Conservation (phyloP, 78 protist species). For the Mantamonas sphyraenae region DNA sequence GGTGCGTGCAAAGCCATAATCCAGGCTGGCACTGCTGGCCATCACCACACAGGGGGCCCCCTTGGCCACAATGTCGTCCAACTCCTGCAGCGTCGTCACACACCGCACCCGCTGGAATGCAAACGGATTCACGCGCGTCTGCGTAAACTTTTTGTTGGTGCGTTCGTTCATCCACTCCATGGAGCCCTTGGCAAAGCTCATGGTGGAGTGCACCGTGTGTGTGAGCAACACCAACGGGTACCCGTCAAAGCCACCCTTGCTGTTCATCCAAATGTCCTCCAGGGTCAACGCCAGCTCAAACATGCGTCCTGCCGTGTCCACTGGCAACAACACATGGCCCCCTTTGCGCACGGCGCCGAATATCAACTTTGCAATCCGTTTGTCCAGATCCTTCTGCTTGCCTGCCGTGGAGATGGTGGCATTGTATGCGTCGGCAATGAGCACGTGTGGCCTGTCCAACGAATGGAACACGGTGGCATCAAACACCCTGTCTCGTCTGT, state of each 20-base stretch:
- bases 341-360: conserved; percentile 38
- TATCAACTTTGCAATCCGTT: conserved; percentile 16
- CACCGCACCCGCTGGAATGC: neutral
- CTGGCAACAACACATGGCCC: conserved; percentile 72
- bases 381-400: conserved; percentile 16
- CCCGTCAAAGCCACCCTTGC: neutral
- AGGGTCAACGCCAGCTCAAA: conserved; percentile 50
- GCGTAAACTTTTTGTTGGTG: conserved; percentile 12
- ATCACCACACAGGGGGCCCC: neutral
- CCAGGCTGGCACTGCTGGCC: neutral
- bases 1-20: neutral
- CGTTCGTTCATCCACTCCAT: conserved; percentile 70
- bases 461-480: conserved; percentile 34
- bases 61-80: neutral
- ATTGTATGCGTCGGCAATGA: conserved; percentile 65
- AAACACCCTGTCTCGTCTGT: conserved; percentile 68
- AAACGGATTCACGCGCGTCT: conserved; percentile 21
- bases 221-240: conserved; percentile 45
- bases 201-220: conserved; percentile 23
- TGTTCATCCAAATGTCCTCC: conserved; percentile 47
- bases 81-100: neutral
- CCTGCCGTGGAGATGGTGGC: conserved; percentile 6
- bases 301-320: conserved; percentile 62
- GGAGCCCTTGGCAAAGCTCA: conserved; percentile 46
- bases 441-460: conserved; percentile 56